Evolutionary conservation across 257 asterid genomes (phyloP).

Genomic region (Lantana camara): DNA sequence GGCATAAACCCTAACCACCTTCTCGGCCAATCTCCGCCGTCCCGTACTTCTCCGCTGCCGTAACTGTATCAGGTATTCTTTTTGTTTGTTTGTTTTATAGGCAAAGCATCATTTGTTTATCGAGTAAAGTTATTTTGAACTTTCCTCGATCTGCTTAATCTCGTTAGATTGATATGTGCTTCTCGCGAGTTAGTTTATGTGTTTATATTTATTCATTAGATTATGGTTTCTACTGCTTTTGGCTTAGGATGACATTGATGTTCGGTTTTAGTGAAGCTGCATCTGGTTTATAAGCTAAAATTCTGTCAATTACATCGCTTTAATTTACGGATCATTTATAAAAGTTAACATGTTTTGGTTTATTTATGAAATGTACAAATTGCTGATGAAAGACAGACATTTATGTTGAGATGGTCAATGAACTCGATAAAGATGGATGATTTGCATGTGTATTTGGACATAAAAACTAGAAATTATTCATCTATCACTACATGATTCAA

Average conservation of each 20-base stretch:
- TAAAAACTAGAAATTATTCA: not conserved
- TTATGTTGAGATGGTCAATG: not conserved
- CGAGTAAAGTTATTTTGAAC: not conserved
- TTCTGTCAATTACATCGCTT: not conserved
- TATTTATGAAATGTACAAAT: not conserved
- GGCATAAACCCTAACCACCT: too few species aligned
- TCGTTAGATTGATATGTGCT: not conserved
- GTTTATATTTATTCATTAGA: not conserved
- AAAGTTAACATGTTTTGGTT: not conserved
- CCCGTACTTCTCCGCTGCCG: not conserved
- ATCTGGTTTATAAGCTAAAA: not conserved
- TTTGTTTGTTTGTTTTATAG: not conserved
- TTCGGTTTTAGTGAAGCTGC: not conserved
- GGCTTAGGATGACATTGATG: not conserved
- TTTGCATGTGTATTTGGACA: not conserved
- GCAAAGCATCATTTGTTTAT: not conserved
- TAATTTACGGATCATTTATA: not conserved
- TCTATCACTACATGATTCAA: not conserved
- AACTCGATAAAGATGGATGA: not conserved
- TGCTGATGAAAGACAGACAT: not conserved
- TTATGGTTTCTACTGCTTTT: slow-evolving; percentile 19
- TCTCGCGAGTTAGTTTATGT: not conserved
- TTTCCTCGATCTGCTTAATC: not conserved
- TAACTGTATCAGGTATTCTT: slow-evolving; percentile 27
- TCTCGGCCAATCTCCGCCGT: too few species aligned